These are phyloP conservation scores for Acacia acuminata DNA, from an alignment of 306 rosid species.

Conservation along the genomic window DNA sequence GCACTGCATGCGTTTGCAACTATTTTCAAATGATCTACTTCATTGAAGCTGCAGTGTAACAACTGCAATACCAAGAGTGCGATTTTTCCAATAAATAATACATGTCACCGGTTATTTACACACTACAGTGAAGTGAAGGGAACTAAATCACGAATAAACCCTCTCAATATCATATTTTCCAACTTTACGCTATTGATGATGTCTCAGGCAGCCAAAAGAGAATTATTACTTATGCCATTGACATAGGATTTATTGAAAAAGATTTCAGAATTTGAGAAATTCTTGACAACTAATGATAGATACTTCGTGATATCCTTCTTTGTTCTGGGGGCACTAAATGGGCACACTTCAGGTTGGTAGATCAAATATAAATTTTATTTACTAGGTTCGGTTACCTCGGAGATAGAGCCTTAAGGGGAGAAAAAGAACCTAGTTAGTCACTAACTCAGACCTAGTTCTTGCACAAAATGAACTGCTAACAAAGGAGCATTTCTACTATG, in stretches of 20 bases:
- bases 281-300: not conserved
- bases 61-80: not conserved
- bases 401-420: too few species aligned
- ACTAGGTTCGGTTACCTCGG: too few species aligned
- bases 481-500: too few species aligned
- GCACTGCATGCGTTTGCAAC: constrained; percentile 1
- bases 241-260: not conserved
- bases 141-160: not conserved
- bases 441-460: too few species aligned
- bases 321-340: too few species aligned
- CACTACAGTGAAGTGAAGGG: not conserved
- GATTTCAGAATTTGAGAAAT: not conserved
- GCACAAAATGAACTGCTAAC: too few species aligned
- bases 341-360: not conserved
- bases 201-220: not conserved
- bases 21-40: not conserved
- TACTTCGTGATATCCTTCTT: not conserved
- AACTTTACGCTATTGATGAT: not conserved
- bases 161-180: not conserved
- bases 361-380: too few species aligned
- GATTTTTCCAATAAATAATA: constrained; percentile 12
- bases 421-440: too few species aligned
- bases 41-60: not conserved
- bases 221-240: not conserved
- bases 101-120: not conserved